Percentiles rank a stretch among this genome's conserved stretches.
Conservation (phyloP, 2,329 filamentous ascomycete species). For the Blastomyces parvus region DNA sequence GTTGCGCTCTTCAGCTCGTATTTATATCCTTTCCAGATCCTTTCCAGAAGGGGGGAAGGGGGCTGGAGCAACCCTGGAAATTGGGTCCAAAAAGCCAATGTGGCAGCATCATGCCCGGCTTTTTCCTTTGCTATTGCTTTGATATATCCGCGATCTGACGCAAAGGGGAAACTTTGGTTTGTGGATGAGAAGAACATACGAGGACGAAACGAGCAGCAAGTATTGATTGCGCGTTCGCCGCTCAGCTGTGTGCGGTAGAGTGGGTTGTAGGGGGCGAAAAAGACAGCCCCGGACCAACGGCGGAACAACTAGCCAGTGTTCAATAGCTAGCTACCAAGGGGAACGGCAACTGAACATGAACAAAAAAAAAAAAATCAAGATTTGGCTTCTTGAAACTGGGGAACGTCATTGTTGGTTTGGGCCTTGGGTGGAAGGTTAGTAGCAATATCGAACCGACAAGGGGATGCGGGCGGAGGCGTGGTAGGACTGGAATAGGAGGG, state of each 20-base stretch:
- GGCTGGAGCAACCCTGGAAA: not conserved
- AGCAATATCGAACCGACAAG: not conserved
- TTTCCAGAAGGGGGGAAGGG: not conserved
- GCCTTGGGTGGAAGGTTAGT: not conserved
- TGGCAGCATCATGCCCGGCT: not conserved
- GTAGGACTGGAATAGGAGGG: not conserved
- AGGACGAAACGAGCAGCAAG: not conserved
- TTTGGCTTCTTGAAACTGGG: not conserved
- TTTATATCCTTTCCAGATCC: conserved; percentile 1
- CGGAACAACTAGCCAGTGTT: not conserved
- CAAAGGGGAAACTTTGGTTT: not conserved
- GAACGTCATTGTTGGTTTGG: not conserved
- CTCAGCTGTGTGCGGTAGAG: not conserved
- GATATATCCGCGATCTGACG: not conserved
- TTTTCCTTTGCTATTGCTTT: not conserved
- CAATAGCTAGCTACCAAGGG: not conserved
- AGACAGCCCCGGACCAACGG: not conserved
- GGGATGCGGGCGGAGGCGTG: not conserved
- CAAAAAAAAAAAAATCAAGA: too few relatives aligned
- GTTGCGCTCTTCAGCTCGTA: not conserved
- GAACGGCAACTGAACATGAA: not conserved
- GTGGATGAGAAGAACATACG: not conserved
- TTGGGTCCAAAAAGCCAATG: not conserved
- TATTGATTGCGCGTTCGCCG: not conserved
- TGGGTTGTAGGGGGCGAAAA: not conserved